phyloP scores from a whole-genome alignment of 768 basidiomycete genomes.

The Rhodotorula paludigena region DNA sequence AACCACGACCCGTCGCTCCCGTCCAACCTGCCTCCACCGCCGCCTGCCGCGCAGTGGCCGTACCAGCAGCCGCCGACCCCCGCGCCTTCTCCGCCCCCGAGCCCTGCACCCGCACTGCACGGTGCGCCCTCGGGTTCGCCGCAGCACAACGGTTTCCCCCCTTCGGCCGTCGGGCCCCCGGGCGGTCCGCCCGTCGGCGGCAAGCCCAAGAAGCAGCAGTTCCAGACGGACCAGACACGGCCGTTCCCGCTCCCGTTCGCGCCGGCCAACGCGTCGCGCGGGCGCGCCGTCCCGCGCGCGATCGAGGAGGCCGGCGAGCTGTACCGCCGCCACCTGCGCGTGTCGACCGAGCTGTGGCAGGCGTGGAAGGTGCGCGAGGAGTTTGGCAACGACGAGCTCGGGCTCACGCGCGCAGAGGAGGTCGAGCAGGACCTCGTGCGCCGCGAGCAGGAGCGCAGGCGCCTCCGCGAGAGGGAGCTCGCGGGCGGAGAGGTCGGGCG shows the following conservation, averaged over 20 bases:
- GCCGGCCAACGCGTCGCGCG: constrained; percentile 50
- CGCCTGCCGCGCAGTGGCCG: constrained; percentile 48
- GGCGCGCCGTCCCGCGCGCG: constrained; percentile 73
- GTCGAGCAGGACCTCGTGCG: constrained; percentile 10
- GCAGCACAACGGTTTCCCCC: no score
- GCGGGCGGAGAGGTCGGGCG: constrained; percentile 12
- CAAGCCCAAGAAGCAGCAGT: constrained; percentile 97
- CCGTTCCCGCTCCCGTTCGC: constrained; percentile 97
- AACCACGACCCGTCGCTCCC: constrained; percentile 49
- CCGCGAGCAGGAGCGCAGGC: neutral
- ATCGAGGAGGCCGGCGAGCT: constrained; percentile 92
- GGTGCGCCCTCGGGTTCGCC: no score
- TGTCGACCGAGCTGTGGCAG: constrained; percentile 80
- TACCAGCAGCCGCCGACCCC: constrained; percentile 28
- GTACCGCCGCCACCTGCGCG: constrained; percentile 82
- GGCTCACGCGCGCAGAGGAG: constrained; percentile 55
- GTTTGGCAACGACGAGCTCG: constrained; percentile 88
- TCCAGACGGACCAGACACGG: constrained; percentile 88
- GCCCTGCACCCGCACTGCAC: constrained; percentile 34
- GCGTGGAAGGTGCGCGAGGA: constrained; percentile 95
- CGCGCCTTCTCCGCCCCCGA: constrained; percentile 26
- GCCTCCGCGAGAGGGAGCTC: neutral
- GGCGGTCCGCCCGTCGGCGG: constrained; percentile 49
- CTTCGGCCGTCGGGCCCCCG: no score
- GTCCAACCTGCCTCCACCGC: constrained; percentile 63